Percentiles rank a stretch among this genome's conserved stretches.
phyloP scores from a whole-genome alignment of 352 stramenopile genomes.

The Aphanomyces invadans region DNA sequence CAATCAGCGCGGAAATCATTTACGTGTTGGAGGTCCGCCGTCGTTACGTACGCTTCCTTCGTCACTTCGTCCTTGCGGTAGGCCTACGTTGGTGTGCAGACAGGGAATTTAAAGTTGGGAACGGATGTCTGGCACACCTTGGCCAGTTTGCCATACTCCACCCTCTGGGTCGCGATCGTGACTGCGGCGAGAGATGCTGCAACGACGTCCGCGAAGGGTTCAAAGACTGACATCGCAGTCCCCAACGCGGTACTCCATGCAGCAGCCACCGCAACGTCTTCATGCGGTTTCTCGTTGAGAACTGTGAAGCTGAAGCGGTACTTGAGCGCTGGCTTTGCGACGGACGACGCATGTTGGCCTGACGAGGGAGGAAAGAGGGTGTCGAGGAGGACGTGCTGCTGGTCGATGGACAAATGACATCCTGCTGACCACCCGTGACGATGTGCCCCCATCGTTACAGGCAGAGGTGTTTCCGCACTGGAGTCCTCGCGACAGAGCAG shows the following conservation, averaged over 20 bases:
- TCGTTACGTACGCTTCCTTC: constrained; percentile 38
- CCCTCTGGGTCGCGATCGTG: constrained; percentile 55
- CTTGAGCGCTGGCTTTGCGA: constrained; percentile 36
- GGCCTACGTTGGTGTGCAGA: constrained; percentile 31
- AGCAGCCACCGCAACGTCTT: constrained; percentile 29
- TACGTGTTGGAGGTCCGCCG: constrained; percentile 65
- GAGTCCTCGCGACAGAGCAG: constrained; percentile 37
- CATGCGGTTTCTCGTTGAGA: constrained; percentile 50
- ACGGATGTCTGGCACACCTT: constrained; percentile 20
- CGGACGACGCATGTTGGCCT: not conserved
- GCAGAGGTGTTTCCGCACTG: not conserved
- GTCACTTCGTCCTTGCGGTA: constrained; percentile 38
- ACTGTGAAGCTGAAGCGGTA: constrained; percentile 67
- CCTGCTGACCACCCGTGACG: constrained; percentile 51
- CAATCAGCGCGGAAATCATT: not conserved
- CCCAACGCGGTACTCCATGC: constrained; percentile 37
- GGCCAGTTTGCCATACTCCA: constrained; percentile 59
- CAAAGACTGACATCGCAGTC: constrained; percentile 5
- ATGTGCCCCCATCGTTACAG: constrained; percentile 48
- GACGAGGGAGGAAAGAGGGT: not conserved
- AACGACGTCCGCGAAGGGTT: constrained; percentile 23
- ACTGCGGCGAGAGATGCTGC: constrained; percentile 46
- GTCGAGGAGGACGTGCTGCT: not conserved
- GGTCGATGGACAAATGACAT: constrained; percentile 16
- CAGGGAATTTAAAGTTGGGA: constrained; percentile 27